Percentiles rank a stretch among this genome's conserved stretches.
These are phyloP conservation scores for Metschnikowia hibisci DNA, from an alignment of 805 yeast species.

Conservation along the genomic window DNA sequence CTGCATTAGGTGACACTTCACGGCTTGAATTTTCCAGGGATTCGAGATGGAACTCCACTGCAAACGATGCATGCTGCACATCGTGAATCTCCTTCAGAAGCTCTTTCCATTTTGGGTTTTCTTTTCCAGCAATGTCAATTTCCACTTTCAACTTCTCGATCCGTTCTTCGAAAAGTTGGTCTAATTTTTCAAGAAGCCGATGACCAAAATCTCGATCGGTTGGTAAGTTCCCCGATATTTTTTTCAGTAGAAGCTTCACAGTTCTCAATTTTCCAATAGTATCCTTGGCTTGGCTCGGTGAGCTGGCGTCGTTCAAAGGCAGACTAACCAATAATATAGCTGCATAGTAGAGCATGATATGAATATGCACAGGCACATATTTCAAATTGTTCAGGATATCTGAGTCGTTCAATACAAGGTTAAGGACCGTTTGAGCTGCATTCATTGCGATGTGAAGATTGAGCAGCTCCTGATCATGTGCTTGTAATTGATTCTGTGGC, in stretches of 20 bases:
- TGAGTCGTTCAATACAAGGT: constrained; percentile 53
- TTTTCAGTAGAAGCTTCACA: constrained; percentile 42
- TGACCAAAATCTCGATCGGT: constrained; percentile 50
- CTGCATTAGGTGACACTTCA: constrained; percentile 33
- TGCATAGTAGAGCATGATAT: constrained; percentile 67
- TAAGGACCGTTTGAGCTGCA: constrained; percentile 62
- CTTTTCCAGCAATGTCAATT: constrained; percentile 11
- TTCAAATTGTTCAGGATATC: constrained; percentile 54
- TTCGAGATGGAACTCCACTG: constrained; percentile 13
- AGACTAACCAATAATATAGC: constrained; percentile 53
- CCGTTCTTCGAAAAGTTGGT: constrained; percentile 31
- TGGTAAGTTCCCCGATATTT: constrained; percentile 44
- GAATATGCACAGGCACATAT: constrained; percentile 70
- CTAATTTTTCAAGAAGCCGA: constrained; percentile 35
- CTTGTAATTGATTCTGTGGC: constrained; percentile 19
- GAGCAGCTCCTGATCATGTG: constrained; percentile 33
- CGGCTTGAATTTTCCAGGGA: constrained; percentile 21
- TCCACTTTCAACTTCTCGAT: constrained; percentile 17
- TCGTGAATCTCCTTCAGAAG: constrained; percentile 11
- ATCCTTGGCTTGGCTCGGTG: constrained; percentile 19
- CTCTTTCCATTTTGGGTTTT: constrained; percentile 19
- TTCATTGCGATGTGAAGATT: constrained; percentile 50
- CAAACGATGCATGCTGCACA: constrained; percentile 13
- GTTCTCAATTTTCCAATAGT: constrained; percentile 35
- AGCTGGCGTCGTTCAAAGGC: constrained; percentile 25